Percentiles rank a stretch among this genome's conserved stretches.
Conservation (phyloP, 495 filamentous ascomycete genomes). For the Chaetomium fimeti region DNA sequence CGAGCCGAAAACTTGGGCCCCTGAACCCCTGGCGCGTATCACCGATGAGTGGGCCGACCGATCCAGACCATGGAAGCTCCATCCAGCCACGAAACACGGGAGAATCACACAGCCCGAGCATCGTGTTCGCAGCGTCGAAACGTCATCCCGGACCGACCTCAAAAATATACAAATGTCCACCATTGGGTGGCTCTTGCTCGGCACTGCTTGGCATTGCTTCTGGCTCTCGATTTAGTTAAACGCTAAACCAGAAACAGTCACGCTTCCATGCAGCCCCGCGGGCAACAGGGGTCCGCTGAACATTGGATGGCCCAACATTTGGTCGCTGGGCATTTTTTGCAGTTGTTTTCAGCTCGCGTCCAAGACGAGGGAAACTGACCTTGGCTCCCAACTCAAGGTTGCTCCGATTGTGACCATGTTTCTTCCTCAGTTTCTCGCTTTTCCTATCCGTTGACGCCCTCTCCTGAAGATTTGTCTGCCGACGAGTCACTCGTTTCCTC, state of each 20-base stretch:
- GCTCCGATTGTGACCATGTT: conserved; percentile 2
- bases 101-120: neutral
- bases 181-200: conserved; percentile 7
- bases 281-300: neutral
- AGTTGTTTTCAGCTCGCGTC: conserved; percentile 9
- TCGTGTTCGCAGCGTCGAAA: conserved; percentile 7
- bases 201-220: conserved; percentile 11
- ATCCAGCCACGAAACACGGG: neutral
- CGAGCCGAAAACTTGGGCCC: too few relatives aligned
- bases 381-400: conserved; percentile 3
- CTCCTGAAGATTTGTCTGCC: neutral
- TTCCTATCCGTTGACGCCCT: neutral
- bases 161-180: neutral
- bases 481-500: conserved; percentile 20
- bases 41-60: too few relatives aligned
- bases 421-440: neutral
- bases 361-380: neutral
- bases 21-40: too few relatives aligned
- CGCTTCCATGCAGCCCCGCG: neutral
- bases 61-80: too few relatives aligned
- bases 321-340: neutral
- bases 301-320: neutral
- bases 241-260: conserved; percentile 5
- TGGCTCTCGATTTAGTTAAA: conserved; percentile 10
- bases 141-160: conserved; percentile 5